Conservation (phyloP, 1,284 basidiomycete genomes). For the Coniferiporia weirii region DNA sequence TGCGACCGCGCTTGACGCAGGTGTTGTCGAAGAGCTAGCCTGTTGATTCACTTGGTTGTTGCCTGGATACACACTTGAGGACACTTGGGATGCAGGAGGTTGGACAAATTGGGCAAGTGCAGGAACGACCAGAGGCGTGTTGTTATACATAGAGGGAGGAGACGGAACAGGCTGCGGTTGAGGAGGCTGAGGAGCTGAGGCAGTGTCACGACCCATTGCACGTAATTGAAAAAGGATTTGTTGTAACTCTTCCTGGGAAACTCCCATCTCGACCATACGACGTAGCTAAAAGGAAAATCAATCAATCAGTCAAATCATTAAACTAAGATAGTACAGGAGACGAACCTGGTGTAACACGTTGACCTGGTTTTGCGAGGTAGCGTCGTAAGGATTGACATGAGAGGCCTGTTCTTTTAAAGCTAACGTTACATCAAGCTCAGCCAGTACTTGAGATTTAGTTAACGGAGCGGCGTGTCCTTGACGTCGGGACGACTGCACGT, state of each 20-base stretch:
- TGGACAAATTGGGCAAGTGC: conserved; percentile 24
- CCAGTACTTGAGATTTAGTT: conserved; percentile 70
- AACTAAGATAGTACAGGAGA: conserved; percentile 12
- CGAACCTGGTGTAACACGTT: conserved; percentile 69
- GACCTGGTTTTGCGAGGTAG: conserved; percentile 57
- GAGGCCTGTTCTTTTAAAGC: conserved; percentile 68
- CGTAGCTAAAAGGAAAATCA: conserved; percentile 49
- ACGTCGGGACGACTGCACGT: conserved; percentile 8
- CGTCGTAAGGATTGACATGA: conserved; percentile 64
- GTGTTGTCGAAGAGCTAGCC: conserved; percentile 8
- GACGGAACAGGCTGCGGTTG: conserved; percentile 22
- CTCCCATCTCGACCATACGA: conserved; percentile 69
- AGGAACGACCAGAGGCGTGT: conserved; percentile 19
- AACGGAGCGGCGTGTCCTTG: conserved; percentile 39
- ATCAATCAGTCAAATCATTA: conserved; percentile 12
- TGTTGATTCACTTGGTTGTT: conserved; percentile 20
- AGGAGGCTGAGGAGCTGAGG: conserved; percentile 35
- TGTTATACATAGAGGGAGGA: conserved; percentile 22
- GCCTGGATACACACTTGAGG: conserved; percentile 22
- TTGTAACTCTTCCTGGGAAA: conserved; percentile 74
- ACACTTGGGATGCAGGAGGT: conserved; percentile 24
- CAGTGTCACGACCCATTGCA: conserved; percentile 44
- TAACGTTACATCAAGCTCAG: conserved; percentile 73
- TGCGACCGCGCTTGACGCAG: conserved; percentile 15
- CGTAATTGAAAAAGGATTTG: conserved; percentile 79